A percentile compares a stretch with the other conserved stretches of the same genome.
Conservation (phyloP, 2,329 filamentous ascomycete genomes). For the Colletotrichum horii region DNA sequence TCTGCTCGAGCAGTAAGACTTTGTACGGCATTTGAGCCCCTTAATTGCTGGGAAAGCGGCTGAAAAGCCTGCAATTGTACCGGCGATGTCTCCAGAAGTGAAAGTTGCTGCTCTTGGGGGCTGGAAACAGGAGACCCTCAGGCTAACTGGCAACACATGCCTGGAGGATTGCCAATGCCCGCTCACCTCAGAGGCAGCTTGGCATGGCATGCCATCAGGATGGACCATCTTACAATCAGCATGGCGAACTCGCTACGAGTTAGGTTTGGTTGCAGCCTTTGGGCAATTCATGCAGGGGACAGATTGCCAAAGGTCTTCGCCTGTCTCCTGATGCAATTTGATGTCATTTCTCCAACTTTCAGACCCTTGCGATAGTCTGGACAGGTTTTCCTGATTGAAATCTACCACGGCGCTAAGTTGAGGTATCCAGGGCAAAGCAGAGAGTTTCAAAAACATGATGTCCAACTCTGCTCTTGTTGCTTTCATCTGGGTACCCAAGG, state of each 20-base stretch:
- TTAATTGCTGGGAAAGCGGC: background rate
- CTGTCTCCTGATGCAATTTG: background rate
- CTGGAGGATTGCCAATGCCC: background rate
- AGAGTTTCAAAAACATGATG: background rate
- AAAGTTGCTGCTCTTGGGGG: background rate
- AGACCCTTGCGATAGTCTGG: background rate
- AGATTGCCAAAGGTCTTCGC: background rate
- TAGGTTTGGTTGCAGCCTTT: background rate
- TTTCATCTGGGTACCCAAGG: background rate
- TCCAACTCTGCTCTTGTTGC: background rate
- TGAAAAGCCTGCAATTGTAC: background rate
- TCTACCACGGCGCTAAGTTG: background rate
- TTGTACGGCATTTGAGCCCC: background rate
- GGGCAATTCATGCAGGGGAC: background rate
- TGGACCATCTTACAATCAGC: background rate
- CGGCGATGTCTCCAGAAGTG: background rate
- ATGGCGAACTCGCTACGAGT: background rate
- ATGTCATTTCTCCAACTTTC: background rate
- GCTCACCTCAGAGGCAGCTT: background rate
- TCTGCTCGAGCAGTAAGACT: constrained; percentile 1
- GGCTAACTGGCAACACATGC: background rate
- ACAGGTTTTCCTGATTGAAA: background rate
- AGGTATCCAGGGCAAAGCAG: background rate
- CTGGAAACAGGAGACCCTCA: background rate
- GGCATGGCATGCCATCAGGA: background rate